phyloP scores from a whole-genome alignment of 345 rosid genomes.

The Melaleuca quinquenervia region DNA sequence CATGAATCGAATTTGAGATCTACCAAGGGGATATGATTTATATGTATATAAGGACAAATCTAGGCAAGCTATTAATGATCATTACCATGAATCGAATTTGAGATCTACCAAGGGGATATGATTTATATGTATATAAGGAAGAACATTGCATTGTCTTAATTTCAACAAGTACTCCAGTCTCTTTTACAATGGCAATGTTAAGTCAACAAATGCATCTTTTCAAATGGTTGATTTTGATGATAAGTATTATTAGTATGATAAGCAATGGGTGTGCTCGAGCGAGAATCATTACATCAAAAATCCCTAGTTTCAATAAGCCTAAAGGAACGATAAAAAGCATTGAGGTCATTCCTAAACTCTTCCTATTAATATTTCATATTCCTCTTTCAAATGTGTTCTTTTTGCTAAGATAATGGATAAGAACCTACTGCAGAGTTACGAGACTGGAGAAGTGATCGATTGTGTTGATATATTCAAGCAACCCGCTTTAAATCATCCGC shows the following conservation, averaged over 20 bases:
- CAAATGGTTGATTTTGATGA: not conserved
- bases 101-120: not conserved
- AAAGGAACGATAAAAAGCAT: not conserved
- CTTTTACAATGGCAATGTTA: not conserved
- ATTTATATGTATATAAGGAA: too few relatives aligned
- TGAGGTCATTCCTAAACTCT: not conserved
- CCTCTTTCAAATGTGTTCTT: not conserved
- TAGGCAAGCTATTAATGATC: not conserved
- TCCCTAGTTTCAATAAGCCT: not conserved
- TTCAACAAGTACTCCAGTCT: too few relatives aligned
- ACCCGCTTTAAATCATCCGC: conserved; percentile 17
- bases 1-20: not conserved
- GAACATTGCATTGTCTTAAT: too few relatives aligned
- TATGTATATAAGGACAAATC: not conserved
- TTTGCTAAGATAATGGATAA: not conserved
- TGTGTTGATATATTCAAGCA: conserved; percentile 15
- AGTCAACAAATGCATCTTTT: not conserved
- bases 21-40: not conserved
- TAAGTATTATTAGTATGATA: not conserved
- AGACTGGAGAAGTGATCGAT: conserved; percentile 2
- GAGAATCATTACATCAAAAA: too few relatives aligned
- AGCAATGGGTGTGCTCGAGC: too few relatives aligned
- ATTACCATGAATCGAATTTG: not conserved
- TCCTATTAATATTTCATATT: too few relatives aligned
- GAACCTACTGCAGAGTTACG: not conserved